These are phyloP conservation scores for Arabidopsis hybrid DNA, from an alignment of 441 rosid species.

Conservation along the genomic window DNA sequence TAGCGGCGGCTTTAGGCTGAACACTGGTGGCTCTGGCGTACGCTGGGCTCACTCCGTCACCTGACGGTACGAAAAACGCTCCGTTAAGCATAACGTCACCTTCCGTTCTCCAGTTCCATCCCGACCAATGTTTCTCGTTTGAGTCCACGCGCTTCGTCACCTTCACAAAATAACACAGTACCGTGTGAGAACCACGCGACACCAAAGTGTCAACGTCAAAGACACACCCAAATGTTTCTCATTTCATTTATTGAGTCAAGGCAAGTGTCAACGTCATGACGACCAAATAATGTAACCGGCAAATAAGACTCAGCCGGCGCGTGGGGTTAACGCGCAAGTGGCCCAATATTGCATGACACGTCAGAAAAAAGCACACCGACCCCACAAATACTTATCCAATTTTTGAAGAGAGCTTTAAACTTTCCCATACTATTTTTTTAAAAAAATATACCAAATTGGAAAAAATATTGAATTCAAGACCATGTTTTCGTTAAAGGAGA, in stretches of 20 bases:
- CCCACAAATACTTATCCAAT: constrained; percentile 23
- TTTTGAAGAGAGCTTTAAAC: not conserved
- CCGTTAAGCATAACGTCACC: constrained; percentile 93
- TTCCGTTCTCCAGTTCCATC: constrained; percentile 97
- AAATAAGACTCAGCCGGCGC: constrained; percentile 28
- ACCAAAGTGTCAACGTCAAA: not conserved
- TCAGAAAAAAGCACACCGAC: not conserved
- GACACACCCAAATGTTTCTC: too few species aligned
- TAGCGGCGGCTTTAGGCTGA: constrained; percentile 70
- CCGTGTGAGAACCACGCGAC: not conserved
- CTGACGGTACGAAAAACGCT: constrained; percentile 94
- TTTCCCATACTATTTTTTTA: not conserved
- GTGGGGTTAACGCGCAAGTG: constrained; percentile 9
- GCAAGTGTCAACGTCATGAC: constrained; percentile 10
- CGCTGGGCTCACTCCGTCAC: constrained; percentile 64
- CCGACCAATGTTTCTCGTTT: constrained; percentile 68
- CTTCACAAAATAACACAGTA: constrained; percentile 40
- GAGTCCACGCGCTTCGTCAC: constrained; percentile 96
- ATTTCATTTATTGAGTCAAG: too few species aligned
- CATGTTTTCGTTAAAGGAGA: not conserved
- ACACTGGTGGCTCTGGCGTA: constrained; percentile 79
- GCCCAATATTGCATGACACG: constrained; percentile 5
- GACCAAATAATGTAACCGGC: constrained; percentile 21
- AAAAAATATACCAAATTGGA: too few species aligned
- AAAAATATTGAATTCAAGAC: not conserved